Base-by-base conservation (phyloP, 257 asterid species). In the Verbascum thapsus region DNA sequence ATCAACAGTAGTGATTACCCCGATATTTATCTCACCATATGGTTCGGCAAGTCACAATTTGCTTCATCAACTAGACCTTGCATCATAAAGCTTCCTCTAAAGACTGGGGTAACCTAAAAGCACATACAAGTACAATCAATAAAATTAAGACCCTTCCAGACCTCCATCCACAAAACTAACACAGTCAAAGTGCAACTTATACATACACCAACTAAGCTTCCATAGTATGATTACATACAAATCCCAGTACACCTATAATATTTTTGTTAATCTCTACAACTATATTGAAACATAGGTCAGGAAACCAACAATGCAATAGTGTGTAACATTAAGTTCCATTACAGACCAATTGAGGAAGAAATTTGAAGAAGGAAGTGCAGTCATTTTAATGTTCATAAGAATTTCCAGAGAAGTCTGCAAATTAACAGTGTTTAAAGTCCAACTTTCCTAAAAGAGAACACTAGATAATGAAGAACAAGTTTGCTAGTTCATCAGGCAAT, bases 1-100 rank as follows among this genome's bases (percentile, higher is more conserved):
- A 68, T 18, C 50, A 71, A 64, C 61, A 42, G 78, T 66, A 49
- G 75, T 48, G 55, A 70, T 80, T 82, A 77, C 92, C 88, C 82
- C 51, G 84, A 62, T 66, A 74, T 72, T 68, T 72, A 74, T 79
- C 94, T 82, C 85, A 80, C 94, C 90, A 56, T 83, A 77, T 79
- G 63, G 74, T 78, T 75, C 70, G 53, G 77, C 71, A 57, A 55
- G 65, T 78, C 72, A 68, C 55, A 70, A 41, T 70, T 81, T 58
- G 80, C 58, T 61, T 82, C 88, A 66, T 70, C 77, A 34, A 48
- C 39, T 7, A 89, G 87, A 51, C 83, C 88, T 72, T 68, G 90
- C 87, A 86, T 82, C 75, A 67, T 78, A 53, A 45, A 41, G 67
- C 61, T 75, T 80, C 88, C 84, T 63, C 73, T 69, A 74, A 64